Evolutionary conservation across 768 basidiomycete species (phyloP).

Genomic region (Gloeopeniophorella convolvens): DNA sequence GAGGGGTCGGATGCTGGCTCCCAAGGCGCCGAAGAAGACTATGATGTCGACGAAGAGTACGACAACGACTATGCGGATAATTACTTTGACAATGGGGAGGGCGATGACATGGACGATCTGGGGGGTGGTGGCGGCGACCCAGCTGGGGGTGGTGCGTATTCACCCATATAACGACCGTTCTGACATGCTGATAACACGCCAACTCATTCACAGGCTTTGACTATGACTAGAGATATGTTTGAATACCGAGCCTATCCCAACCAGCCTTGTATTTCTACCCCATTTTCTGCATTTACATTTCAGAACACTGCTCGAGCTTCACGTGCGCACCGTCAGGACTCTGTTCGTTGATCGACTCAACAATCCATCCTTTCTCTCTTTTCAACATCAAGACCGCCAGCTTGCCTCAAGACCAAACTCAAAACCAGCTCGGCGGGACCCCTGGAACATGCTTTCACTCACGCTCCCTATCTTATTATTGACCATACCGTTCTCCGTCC

Average conservation of each 20-base stretch:
- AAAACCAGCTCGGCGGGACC: not conserved
- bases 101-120: constrained; percentile 71
- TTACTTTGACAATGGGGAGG: constrained; percentile 88
- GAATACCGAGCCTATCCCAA: constrained; percentile 4
- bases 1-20: constrained; percentile 64
- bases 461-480: constrained; percentile 18
- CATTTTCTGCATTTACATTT: constrained; percentile 5
- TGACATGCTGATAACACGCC: not conserved
- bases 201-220: constrained; percentile 21
- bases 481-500: constrained; percentile 33
- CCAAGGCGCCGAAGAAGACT: constrained; percentile 61
- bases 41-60: constrained; percentile 86
- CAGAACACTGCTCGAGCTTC: too few species aligned
- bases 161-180: not conserved
- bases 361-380: not conserved
- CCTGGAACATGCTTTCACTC: constrained; percentile 4
- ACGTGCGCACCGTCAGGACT: not conserved
- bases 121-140: constrained; percentile 64
- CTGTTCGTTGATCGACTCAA: not conserved
- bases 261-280: not conserved
- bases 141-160: constrained; percentile 45
- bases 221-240: constrained; percentile 18
- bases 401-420: not conserved
- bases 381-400: not conserved
- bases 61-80: constrained; percentile 89